Evolutionary conservation across 2,329 filamentous ascomycete genomes (phyloP).

Genomic region (Nakataea oryzae): DNA sequence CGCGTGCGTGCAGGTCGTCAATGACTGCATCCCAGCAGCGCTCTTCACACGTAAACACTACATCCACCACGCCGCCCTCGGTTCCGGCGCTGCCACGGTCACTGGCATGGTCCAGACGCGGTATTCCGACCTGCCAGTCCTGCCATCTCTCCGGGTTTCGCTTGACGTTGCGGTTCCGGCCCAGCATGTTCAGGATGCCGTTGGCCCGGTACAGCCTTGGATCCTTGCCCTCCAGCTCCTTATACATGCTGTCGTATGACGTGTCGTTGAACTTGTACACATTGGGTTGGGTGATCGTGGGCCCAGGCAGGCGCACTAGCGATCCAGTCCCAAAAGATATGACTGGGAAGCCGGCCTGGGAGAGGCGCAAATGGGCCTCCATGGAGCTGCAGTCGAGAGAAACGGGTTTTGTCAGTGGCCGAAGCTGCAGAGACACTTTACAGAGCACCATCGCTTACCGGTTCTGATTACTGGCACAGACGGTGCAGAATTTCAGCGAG

Average conservation of each 20-base stretch:
- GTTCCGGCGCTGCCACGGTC: conserved; percentile 73
- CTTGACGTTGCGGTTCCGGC: conserved; percentile 84
- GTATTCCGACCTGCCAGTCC: conserved; percentile 85
- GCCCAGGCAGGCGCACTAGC: conserved; percentile 84
- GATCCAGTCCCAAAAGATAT: conserved; percentile 97
- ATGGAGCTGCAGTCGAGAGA: conserved; percentile 53
- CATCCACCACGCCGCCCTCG: conserved; percentile 81
- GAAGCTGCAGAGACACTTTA: background rate
- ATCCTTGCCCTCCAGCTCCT: conserved; percentile 81
- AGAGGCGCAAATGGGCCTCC: conserved; percentile 94
- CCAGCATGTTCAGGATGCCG: conserved; percentile 90
- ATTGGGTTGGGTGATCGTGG: conserved; percentile 85
- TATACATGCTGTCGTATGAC: conserved; percentile 89
- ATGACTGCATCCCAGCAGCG: conserved; percentile 97
- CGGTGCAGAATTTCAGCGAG: conserved; percentile 94
- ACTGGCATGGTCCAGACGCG: conserved; percentile 63
- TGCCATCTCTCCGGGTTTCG: conserved; percentile 96
- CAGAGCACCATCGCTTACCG: conserved; percentile 42
- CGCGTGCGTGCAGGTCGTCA: conserved; percentile 81
- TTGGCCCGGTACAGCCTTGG: conserved; percentile 81
- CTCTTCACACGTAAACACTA: conserved; percentile 96
- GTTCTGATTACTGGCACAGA: conserved; percentile 98
- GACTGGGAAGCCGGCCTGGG: conserved; percentile 80
- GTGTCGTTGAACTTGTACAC: conserved; percentile 98
- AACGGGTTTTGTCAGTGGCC: background rate